Conservation (phyloP, 129 eudicot genomes). For the Lactuca saligna region DNA sequence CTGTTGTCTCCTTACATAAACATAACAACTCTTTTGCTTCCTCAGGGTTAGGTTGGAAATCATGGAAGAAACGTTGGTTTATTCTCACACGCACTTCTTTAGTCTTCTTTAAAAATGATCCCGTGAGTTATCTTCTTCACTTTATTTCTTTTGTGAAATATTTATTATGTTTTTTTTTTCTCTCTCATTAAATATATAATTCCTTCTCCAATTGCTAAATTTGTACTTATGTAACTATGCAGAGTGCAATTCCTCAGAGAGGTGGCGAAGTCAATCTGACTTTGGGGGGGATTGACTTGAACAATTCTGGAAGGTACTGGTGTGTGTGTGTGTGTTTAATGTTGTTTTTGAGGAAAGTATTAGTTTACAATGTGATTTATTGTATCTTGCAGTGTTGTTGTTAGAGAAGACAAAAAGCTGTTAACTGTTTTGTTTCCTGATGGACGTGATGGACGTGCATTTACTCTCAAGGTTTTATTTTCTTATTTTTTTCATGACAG, state of each 20-base stretch:
- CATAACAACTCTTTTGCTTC: constrained; percentile 13
- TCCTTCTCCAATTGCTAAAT: constrained; percentile 13
- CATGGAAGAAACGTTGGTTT: constrained; percentile 99
- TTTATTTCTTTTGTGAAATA: constrained; percentile 5
- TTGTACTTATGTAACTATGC: constrained; percentile 28
- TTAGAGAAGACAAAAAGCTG: constrained; percentile 91
- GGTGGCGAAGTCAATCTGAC: constrained; percentile 97
- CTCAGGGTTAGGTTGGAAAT: constrained; percentile 97
- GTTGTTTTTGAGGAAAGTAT: constrained; percentile 10
- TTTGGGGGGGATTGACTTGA: constrained; percentile 93
- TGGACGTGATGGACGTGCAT: constrained; percentile 98
- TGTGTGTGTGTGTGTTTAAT: constrained; percentile 10
- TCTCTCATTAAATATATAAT: neutral
- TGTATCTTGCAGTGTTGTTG: constrained; percentile 75
- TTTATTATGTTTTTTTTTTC: neutral
- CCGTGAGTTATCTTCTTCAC: constrained; percentile 54
- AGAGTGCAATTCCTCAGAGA: constrained; percentile 92
- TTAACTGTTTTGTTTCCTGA: constrained; percentile 92
- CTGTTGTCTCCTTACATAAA: constrained; percentile 8
- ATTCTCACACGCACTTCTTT: constrained; percentile 95
- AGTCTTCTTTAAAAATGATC: constrained; percentile 96
- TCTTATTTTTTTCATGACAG: neutral
- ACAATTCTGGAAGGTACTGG: constrained; percentile 92
- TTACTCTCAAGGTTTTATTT: constrained; percentile 78
- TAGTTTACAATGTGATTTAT: constrained; percentile 18